phyloP scores from a whole-genome alignment of 371 early-diverging fungal species.

The Circinella umbellata region DNA sequence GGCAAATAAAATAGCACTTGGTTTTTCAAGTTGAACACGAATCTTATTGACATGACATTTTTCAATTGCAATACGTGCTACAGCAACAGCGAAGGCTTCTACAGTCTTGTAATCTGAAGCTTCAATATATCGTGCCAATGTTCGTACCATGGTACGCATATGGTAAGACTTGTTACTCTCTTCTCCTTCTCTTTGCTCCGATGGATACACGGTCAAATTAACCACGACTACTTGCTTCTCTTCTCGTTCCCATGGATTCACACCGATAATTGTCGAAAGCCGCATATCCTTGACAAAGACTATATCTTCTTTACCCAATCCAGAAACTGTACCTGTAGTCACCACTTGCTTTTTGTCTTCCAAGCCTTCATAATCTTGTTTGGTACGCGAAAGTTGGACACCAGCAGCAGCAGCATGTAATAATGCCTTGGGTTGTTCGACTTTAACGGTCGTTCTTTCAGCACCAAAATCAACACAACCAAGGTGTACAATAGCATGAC shows the following conservation, averaged over 20 bases:
- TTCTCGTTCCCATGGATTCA: conserved; percentile 95
- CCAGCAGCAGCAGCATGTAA: conserved; percentile 90
- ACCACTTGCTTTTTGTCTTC: conserved; percentile 11
- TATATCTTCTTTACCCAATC: conserved; percentile 45
- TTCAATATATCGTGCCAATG: conserved; percentile 71
- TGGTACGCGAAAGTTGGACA: conserved; percentile 81
- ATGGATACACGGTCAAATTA: conserved; percentile 78
- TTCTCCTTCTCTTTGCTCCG: conserved; percentile 23
- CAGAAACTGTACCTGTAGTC: conserved; percentile 49
- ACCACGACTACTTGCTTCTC: conserved; percentile 91
- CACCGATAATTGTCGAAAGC: conserved; percentile 89
- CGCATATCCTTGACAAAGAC: conserved; percentile 85
- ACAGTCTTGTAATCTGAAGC: conserved; percentile 82
- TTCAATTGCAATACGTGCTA: conserved; percentile 73
- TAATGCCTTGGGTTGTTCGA: conserved; percentile 92
- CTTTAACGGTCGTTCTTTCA: conserved; percentile 69
- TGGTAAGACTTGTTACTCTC: conserved; percentile 72
- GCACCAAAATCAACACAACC: conserved; percentile 66
- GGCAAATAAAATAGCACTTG: conserved; percentile 91
- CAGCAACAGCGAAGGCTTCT: conserved; percentile 80
- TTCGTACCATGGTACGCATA: conserved; percentile 84
- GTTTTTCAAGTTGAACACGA: conserved; percentile 89
- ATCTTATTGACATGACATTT: conserved; percentile 87
- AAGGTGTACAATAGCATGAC: conserved; percentile 66
- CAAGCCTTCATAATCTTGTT: conserved; percentile 40